phyloP scores from a whole-genome alignment of 2,329 filamentous ascomycete species.

The Microascus cirrosus region DNA sequence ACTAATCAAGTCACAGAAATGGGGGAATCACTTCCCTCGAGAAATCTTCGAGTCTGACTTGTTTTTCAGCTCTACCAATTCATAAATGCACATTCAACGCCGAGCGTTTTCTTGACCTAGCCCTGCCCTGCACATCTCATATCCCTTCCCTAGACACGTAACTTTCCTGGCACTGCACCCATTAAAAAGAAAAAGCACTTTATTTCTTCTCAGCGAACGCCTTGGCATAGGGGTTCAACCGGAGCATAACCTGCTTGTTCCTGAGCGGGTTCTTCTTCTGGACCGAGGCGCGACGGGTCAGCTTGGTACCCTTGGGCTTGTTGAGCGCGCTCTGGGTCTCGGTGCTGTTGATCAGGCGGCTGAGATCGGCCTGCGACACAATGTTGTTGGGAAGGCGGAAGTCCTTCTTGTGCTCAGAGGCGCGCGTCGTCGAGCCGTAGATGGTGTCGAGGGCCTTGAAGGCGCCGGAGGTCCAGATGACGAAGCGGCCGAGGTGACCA shows the following conservation, averaged over 20 bases:
- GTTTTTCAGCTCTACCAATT: not conserved
- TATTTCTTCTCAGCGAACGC: conserved; percentile 53
- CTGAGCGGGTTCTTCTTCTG: conserved; percentile 99
- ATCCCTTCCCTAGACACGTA: not conserved
- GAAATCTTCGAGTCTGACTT: not conserved
- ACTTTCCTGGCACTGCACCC: not conserved
- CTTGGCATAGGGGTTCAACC: conserved; percentile 95
- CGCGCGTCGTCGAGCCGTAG: conserved; percentile 86
- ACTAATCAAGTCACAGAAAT: not conserved
- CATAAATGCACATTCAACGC: not conserved
- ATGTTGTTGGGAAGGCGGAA: conserved; percentile 91
- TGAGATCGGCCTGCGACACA: conserved; percentile 88
- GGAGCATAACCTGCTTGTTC: conserved; percentile 98
- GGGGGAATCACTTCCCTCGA: not conserved
- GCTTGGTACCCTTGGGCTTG: conserved; percentile 78
- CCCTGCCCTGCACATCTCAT: not conserved
- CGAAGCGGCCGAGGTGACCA: conserved; percentile 97
- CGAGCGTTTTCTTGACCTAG: not conserved
- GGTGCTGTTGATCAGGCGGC: conserved; percentile 97
- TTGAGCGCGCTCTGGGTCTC: conserved; percentile 95
- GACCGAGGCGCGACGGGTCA: conserved; percentile 80
- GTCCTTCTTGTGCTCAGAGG: conserved; percentile 95
- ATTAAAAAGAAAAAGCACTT: not conserved
- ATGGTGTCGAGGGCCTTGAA: conserved; percentile 95
- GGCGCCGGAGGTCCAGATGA: conserved; percentile 95